Base-by-base conservation (phyloP, 148 eudicot genomes). In the Vaccinium macrocarpon region DNA sequence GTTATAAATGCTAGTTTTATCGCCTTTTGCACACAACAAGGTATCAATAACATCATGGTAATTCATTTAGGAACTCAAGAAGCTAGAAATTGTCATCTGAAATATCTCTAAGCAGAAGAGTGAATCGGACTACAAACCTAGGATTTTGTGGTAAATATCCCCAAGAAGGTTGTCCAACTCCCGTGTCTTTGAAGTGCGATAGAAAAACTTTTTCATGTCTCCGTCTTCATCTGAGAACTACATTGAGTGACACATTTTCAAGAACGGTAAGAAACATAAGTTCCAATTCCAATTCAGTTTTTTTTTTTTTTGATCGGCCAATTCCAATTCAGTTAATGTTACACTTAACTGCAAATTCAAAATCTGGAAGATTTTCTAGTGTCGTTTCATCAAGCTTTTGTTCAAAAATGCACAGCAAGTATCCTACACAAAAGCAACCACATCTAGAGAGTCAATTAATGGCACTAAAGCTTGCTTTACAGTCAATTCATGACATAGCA, bases 121-220 rank as follows among this genome's bases (percentile, higher is more conserved):
- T 42, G 59, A 23, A 78, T 62, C 19, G 29, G 53, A 76, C 46
- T 18, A 82, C 90, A 76, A 53, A 97, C 99, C 99, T 74, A 97
- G 88, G 86, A 97, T 93, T 86, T 97, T 97, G 86, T 97, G 99
- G 91, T 95, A 95, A 86, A 97, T 91, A 86, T 97, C 99, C 80
- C 99, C 99, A 25, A 97, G 92, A 86, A 97, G 90, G 85, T 87
- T 89, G 89, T 97, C 99, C 90, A 97, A 86, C 82, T 97, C 99
- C 85, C 93, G 87, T 80, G 99, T 97, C 91, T 94, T 97, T 82
- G 94, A 90, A 81, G 98, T 93, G 76, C 90, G 98, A 84, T 97
- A 97, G 91, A 91, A 97, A 82, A 88, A 97, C 79, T 88, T 93
- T 90, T 85, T 92, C 46, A 84, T 82, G 82, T 93, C 98, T 82